Percentiles rank a stretch among this genome's conserved stretches.
Evolutionary conservation across 176 grass and related monocot genomes (phyloP).

Genomic region (Pontederia paniculata): DNA sequence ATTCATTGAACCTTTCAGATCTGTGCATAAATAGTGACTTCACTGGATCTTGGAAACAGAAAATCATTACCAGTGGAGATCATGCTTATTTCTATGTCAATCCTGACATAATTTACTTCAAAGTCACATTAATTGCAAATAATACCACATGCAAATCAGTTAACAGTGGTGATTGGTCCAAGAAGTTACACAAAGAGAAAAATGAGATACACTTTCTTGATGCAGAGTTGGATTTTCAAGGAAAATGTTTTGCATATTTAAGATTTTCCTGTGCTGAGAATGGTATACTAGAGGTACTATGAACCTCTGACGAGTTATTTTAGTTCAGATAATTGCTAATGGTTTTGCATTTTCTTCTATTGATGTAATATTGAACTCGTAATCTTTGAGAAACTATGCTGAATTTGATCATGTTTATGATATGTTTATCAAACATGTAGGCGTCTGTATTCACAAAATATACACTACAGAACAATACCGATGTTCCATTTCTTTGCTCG

Average conservation of each 20-base stretch:
- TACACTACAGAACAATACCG: slow-evolving; percentile 51
- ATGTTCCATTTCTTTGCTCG: slow-evolving; percentile 45
- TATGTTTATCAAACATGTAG: slow-evolving; percentile 35
- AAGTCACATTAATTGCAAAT: slow-evolving; percentile 47
- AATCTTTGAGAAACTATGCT: not conserved
- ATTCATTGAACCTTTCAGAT: slow-evolving; percentile 30
- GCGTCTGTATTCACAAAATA: slow-evolving; percentile 72
- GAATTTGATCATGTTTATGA: too few species aligned
- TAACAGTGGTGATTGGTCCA: slow-evolving; percentile 53
- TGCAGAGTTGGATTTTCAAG: slow-evolving; percentile 65
- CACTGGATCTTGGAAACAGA: slow-evolving; percentile 40
- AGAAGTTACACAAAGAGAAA: slow-evolving; percentile 56
- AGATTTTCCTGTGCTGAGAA: slow-evolving; percentile 62
- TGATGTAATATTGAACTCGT: not conserved
- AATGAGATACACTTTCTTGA: slow-evolving; percentile 53
- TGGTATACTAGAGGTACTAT: slow-evolving; percentile 63
- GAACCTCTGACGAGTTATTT: not conserved
- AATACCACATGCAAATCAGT: slow-evolving; percentile 54
- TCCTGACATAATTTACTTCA: slow-evolving; percentile 48
- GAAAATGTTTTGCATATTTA: slow-evolving; percentile 56
- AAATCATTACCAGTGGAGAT: slow-evolving; percentile 44
- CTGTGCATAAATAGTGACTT: slow-evolving; percentile 27
- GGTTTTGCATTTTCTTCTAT: not conserved
- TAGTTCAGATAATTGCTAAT: too few species aligned
- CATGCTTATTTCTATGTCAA: slow-evolving; percentile 81